These are phyloP conservation scores for Naganishia randhawae DNA, from an alignment of 768 basidiomycete genomes.

Conservation along the genomic window DNA sequence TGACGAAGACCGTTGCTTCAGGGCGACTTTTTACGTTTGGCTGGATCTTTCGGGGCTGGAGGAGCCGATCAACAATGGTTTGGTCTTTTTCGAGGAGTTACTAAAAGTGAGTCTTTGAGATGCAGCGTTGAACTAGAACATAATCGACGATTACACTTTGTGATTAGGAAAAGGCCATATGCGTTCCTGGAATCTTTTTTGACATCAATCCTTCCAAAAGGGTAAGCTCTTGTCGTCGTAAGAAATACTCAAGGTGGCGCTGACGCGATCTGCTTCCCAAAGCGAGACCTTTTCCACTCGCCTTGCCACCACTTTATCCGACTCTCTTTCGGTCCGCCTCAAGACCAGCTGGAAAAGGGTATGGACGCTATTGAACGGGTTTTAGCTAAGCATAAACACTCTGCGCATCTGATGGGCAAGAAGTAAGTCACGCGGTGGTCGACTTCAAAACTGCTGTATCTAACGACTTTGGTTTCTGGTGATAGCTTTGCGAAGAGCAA, in stretches of 20 bases:
- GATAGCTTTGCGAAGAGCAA: slow-evolving; percentile 13
- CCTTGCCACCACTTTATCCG: slow-evolving; percentile 67
- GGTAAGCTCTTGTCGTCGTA: slow-evolving; percentile 7
- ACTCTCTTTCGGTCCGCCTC: slow-evolving; percentile 76
- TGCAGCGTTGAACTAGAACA: slow-evolving; percentile 49
- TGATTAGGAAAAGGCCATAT: slow-evolving; percentile 59
- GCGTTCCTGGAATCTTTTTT: slow-evolving; percentile 84
- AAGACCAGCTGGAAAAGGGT: slow-evolving; percentile 76
- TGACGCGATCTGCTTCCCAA: background rate
- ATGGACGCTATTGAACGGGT: slow-evolving; percentile 81
- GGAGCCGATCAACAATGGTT: slow-evolving; percentile 77
- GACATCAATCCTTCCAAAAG: slow-evolving; percentile 58
- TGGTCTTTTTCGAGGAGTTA: slow-evolving; percentile 91
- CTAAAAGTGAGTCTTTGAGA: slow-evolving; percentile 56
- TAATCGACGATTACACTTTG: background rate
- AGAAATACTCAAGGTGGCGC: background rate
- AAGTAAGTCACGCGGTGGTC: slow-evolving; percentile 29
- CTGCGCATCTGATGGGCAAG: slow-evolving; percentile 35
- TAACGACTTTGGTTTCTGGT: too few species aligned
- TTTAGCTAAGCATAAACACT: slow-evolving; percentile 56
- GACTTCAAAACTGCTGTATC: background rate
- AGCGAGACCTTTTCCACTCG: slow-evolving; percentile 71
- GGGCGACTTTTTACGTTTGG: slow-evolving; percentile 92
- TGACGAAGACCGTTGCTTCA: slow-evolving; percentile 18
- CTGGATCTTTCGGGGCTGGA: slow-evolving; percentile 76